Conservation (phyloP, 164 flowering plant genomes). For the Platanus orientalis region DNA sequence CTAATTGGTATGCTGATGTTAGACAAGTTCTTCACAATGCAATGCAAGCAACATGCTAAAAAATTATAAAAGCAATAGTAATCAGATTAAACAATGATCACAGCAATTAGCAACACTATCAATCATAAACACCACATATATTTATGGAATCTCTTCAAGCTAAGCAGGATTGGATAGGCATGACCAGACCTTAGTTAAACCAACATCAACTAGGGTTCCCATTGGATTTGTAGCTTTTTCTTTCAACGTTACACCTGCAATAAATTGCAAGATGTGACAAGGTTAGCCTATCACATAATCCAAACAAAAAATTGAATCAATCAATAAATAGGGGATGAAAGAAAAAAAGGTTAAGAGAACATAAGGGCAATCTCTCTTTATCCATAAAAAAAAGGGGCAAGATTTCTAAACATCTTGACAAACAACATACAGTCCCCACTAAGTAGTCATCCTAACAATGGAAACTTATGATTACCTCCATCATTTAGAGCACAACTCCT, state of each 20-base stretch:
- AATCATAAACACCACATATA: neutral
- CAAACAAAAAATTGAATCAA: neutral
- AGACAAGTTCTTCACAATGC: neutral
- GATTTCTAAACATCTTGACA: no score
- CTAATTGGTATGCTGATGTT: neutral
- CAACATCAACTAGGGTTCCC: constrained; percentile 89
- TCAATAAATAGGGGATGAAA: neutral
- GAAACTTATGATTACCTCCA: neutral
- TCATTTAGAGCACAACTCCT: no score
- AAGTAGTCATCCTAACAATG: neutral
- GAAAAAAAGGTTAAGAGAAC: neutral
- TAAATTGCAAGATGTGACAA: constrained; percentile 1
- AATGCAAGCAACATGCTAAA: neutral
- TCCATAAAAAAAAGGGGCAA: no score
- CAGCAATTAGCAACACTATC: neutral
- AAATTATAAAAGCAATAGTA: no score
- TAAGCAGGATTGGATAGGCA: constrained; percentile 3
- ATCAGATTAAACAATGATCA: no score
- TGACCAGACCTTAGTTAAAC: constrained; percentile 65
- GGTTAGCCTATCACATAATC: neutral
- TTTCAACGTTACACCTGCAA: constrained; percentile 66
- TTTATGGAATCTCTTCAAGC: neutral
- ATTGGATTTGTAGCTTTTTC: constrained; percentile 41
- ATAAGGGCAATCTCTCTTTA: neutral
- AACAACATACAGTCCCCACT: neutral